These are phyloP conservation scores for Seiridium unicorne DNA, from an alignment of 2,329 filamentous ascomycete genomes.

Conservation along the genomic window DNA sequence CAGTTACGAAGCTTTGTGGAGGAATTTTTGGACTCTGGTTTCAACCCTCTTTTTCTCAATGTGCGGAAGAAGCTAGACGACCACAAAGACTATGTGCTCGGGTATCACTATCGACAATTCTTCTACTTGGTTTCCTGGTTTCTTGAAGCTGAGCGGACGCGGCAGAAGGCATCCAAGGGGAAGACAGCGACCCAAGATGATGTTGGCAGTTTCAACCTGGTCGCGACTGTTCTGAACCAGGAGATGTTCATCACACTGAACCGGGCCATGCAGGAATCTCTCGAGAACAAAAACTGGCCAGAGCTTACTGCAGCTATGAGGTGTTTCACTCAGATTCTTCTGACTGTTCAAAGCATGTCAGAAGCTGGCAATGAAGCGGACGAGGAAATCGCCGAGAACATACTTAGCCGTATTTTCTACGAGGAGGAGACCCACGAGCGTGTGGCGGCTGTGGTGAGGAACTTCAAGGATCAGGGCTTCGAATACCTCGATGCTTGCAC, in stretches of 20 bases:
- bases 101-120: conserved; percentile 78
- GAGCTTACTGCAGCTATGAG: conserved; percentile 86
- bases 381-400: conserved; percentile 96
- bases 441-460: conserved; percentile 74
- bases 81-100: conserved; percentile 77
- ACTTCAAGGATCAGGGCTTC: conserved; percentile 92
- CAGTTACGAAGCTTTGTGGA: conserved; percentile 81
- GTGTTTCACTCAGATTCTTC: conserved; percentile 90
- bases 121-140: conserved; percentile 96
- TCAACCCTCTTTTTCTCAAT: conserved; percentile 87
- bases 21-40: conserved; percentile 91
- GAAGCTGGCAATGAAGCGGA: conserved; percentile 85
- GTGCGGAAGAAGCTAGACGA: conserved; percentile 87
- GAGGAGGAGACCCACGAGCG: conserved; percentile 92
- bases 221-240: conserved; percentile 88
- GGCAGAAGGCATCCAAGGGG: conserved; percentile 57
- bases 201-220: conserved; percentile 76
- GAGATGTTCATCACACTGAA: conserved; percentile 92
- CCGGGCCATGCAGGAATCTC: conserved; percentile 73
- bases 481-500: conserved; percentile 91
- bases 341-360: conserved; percentile 91
- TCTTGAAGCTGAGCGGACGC: conserved; percentile 75
- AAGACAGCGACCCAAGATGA: conserved; percentile 45
- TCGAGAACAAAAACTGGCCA: conserved; percentile 83
- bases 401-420: conserved; percentile 95